Percentiles rank a stretch among this genome's conserved stretches.
Evolutionary conservation across 108 stramenopile species (phyloP).

Genomic region (Schizochytrium sp.): DNA sequence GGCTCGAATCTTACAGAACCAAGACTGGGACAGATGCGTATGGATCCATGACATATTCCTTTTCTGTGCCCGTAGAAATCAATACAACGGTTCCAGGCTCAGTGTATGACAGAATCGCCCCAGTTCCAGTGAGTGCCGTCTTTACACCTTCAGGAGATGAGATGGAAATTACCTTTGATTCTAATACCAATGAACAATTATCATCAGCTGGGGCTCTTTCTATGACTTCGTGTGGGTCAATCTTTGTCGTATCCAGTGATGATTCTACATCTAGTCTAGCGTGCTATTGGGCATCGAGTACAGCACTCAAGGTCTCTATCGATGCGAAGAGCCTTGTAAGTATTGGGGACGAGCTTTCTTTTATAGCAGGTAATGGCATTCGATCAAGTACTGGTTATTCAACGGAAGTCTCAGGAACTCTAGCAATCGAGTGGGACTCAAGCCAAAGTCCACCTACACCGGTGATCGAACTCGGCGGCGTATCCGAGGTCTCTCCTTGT

Average conservation of each 20-base stretch:
- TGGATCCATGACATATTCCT: too few relatives aligned
- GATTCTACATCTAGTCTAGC: not conserved
- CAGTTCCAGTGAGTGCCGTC: not conserved
- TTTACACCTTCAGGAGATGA: not conserved
- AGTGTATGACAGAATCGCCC: not conserved
- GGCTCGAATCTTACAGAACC: too few relatives aligned
- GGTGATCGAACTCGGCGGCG: not conserved
- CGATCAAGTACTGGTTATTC: slow-evolving; percentile 2
- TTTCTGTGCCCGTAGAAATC: not conserved
- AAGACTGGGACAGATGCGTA: too few relatives aligned
- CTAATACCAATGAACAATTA: not conserved
- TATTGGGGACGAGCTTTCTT: not conserved
- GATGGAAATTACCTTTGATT: slow-evolving; percentile 18
- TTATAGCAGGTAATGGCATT: slow-evolving; percentile 26
- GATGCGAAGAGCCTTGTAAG: not conserved
- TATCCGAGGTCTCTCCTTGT: not conserved
- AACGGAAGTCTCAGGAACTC: not conserved
- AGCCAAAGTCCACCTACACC: not conserved
- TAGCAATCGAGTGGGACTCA: not conserved
- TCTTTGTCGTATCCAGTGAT: not conserved
- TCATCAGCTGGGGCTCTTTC: not conserved
- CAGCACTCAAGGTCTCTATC: not conserved
- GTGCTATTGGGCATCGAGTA: slow-evolving; percentile 44
- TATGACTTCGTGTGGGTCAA: not conserved
- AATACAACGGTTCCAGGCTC: not conserved